These are phyloP conservation scores for Fusarium sp. DNA, from an alignment of 2,329 filamentous ascomycete genomes.

Conservation along the genomic window DNA sequence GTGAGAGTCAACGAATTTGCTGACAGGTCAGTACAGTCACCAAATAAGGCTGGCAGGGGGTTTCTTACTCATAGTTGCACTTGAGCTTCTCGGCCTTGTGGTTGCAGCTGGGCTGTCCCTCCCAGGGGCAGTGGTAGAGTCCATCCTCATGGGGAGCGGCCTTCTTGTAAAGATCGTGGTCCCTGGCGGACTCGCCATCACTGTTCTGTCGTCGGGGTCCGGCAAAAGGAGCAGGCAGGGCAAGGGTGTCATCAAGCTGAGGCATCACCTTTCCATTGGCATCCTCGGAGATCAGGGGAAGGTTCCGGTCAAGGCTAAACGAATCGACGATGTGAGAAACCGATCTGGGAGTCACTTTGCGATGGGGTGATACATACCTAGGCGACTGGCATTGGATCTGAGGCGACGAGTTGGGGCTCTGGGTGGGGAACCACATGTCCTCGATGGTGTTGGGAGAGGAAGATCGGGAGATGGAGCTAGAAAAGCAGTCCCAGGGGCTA, in stretches of 20 bases:
- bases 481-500: conserved; percentile 65
- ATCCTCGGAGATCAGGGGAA: conserved; percentile 46
- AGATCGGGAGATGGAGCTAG: conserved; percentile 63
- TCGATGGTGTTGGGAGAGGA: conserved; percentile 63
- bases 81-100: conserved; percentile 97
- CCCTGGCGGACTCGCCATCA: conserved; percentile 69
- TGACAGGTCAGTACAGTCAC: conserved; percentile 54
- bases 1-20: conserved; percentile 98
- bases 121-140: conserved; percentile 93
- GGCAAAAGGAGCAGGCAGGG: conserved; percentile 53
- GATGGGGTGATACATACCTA: conserved; percentile 58
- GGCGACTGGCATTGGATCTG: conserved; percentile 63
- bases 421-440: conserved; percentile 57
- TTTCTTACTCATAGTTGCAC: conserved; percentile 96
- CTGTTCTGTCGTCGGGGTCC: conserved; percentile 59
- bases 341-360: conserved; percentile 2
- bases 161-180: conserved; percentile 79
- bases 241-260: conserved; percentile 47
- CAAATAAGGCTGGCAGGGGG: conserved; percentile 22
- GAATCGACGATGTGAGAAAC: conserved; percentile 39
- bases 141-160: conserved; percentile 75
- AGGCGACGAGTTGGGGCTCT: conserved; percentile 60
- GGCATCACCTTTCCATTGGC: conserved; percentile 37
- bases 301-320: conserved; percentile 48
- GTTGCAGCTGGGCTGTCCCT: conserved; percentile 77